phyloP scores from a whole-genome alignment of 495 filamentous ascomycete species.

The Penicilliopsis zonata region DNA sequence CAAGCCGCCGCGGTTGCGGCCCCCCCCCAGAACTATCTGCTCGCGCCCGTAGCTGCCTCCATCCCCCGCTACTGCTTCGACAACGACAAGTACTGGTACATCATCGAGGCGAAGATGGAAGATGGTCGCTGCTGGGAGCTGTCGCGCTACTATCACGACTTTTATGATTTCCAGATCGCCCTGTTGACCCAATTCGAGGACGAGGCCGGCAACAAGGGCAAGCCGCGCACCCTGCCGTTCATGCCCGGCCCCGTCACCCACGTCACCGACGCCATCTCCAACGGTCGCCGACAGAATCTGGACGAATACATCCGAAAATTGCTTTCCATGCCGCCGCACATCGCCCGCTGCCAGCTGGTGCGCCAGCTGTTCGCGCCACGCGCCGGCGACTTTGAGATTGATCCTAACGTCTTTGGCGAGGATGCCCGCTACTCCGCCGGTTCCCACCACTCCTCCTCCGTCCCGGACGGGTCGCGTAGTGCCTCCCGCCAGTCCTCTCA shows the following conservation, averaged over 20 bases:
- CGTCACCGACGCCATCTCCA: slow-evolving; percentile 93
- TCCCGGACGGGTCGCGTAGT: slow-evolving; percentile 33
- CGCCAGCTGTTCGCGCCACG: slow-evolving; percentile 83
- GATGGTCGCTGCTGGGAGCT: slow-evolving; percentile 89
- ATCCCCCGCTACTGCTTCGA: slow-evolving; percentile 94
- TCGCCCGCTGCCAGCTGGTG: slow-evolving; percentile 69
- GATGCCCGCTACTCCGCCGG: slow-evolving; percentile 58
- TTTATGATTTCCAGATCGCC: slow-evolving; percentile 97
- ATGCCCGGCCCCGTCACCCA: slow-evolving; percentile 98
- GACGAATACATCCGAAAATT: slow-evolving; percentile 93
- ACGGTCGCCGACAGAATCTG: slow-evolving; percentile 79
- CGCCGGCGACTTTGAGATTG: slow-evolving; percentile 86
- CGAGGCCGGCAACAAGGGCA: slow-evolving; percentile 72
- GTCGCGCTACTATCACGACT: slow-evolving; percentile 91
- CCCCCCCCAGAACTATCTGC: slow-evolving; percentile 19
- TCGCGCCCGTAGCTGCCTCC: slow-evolving; percentile 59
- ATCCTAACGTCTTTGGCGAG: slow-evolving; percentile 51
- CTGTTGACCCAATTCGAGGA: slow-evolving; percentile 88
- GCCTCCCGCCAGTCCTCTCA: slow-evolving; percentile 67
- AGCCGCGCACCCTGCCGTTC: slow-evolving; percentile 78
- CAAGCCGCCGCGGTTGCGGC: slow-evolving; percentile 14
- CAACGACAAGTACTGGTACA: slow-evolving; percentile 98
- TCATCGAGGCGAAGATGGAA: slow-evolving; percentile 84
- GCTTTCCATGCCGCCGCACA: slow-evolving; percentile 69
- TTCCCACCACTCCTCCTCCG: slow-evolving; percentile 64